Conservation (phyloP, 306 rosid genomes). For the Prosopis cineraria region DNA sequence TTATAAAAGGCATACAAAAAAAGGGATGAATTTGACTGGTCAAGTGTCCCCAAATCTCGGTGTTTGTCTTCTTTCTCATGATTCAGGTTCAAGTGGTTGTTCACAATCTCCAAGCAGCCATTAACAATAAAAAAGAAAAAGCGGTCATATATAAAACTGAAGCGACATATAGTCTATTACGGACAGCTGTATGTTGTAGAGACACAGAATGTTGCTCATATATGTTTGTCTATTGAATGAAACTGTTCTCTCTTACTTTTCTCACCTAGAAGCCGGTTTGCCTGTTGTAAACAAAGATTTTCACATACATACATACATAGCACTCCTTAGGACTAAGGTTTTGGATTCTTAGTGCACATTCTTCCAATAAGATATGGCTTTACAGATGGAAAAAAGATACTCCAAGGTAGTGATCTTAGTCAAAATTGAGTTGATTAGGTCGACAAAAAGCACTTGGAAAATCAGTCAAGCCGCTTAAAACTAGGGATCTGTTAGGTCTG, state of each 20-base stretch:
- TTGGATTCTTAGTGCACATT: constrained; percentile 21
- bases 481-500: constrained; percentile 17
- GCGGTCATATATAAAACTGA: background rate
- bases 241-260: background rate
- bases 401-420: constrained; percentile 11
- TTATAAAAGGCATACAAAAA: background rate
- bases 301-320: background rate
- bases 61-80: constrained; percentile 28
- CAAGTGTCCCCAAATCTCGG: constrained; percentile 22
- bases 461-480: constrained; percentile 36
- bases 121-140: background rate
- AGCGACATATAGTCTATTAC: background rate
- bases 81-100: constrained; percentile 3
- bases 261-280: background rate
- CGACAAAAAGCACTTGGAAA: constrained; percentile 1
- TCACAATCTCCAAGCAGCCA: constrained; percentile 31
- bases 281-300: constrained; percentile 4
- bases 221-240: background rate
- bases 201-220: constrained; percentile 25
- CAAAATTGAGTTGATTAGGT: constrained; percentile 26
- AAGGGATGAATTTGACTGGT: constrained; percentile 17
- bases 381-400: constrained; percentile 1
- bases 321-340: constrained; percentile 29
- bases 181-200: background rate
- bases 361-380: constrained; percentile 23